Conservation (phyloP, 1,139 yeast species). For the Kodamaea plutei region DNA sequence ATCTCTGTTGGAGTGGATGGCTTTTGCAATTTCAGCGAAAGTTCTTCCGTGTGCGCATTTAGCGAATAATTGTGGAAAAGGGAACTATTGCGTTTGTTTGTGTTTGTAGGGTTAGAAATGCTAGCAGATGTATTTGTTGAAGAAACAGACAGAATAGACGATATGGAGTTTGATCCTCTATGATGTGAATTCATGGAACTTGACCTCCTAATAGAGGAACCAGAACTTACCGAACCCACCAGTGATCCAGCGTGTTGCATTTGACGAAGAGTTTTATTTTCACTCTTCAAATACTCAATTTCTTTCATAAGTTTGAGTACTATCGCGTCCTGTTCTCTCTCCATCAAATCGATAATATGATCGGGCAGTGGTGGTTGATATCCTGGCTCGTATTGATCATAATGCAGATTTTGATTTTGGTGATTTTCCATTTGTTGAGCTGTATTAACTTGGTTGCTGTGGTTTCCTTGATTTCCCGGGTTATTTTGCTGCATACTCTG, state of each 20-base stretch:
- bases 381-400: constrained; percentile 3
- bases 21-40: too few relatives aligned
- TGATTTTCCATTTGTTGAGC: too few relatives aligned
- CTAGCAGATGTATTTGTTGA: constrained; percentile 1
- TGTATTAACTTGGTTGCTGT: neutral
- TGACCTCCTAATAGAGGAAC: constrained; percentile 10
- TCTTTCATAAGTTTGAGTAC: constrained; percentile 57
- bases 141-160: constrained; percentile 10
- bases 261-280: constrained; percentile 34
- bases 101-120: neutral
- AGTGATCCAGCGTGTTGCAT: constrained; percentile 1
- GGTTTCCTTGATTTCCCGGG: too few relatives aligned
- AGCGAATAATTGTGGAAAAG: constrained; percentile 12
- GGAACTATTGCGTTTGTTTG: constrained; percentile 13
- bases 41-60: constrained; percentile 3
- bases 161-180: constrained; percentile 12
- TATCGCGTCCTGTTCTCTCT: constrained; percentile 65
- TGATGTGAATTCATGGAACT: constrained; percentile 14
- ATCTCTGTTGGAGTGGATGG: constrained; percentile 1
- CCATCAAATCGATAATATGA: constrained; percentile 59
- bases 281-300: constrained; percentile 48
- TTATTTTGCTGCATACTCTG: too few relatives aligned
- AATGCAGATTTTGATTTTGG: constrained; percentile 1
- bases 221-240: constrained; percentile 1
- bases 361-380: constrained; percentile 19